Conservation (phyloP, 352 stramenopile genomes). For the Phytopythium boreale region DNA sequence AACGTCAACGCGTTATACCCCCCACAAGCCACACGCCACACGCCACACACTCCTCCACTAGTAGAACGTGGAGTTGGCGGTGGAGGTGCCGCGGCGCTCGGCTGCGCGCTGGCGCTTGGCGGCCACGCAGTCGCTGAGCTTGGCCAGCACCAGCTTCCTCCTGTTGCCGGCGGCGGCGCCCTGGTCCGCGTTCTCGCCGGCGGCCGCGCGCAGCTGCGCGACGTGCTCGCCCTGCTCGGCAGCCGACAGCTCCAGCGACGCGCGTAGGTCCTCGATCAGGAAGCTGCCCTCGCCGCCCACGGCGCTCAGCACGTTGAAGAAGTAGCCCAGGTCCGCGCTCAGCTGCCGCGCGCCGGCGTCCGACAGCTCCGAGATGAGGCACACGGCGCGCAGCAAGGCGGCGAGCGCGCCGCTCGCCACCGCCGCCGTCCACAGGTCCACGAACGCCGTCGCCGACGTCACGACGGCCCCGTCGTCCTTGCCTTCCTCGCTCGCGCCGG, state of each 20-base stretch:
- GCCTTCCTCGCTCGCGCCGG: not conserved
- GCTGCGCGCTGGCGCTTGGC: conserved; percentile 30
- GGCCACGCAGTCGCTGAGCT: conserved; percentile 43
- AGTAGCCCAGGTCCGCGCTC: conserved; percentile 69
- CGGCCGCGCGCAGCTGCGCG: conserved; percentile 24
- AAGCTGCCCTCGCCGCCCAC: conserved; percentile 60
- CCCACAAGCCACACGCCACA: not conserved
- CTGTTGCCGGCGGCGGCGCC: not conserved
- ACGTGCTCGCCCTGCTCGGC: conserved; percentile 28
- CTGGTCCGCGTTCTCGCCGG: conserved; percentile 8
- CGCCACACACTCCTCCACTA: not conserved
- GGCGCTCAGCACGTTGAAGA: conserved; percentile 76
- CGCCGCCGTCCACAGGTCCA: conserved; percentile 71
- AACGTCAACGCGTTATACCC: not conserved
- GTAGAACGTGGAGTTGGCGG: not conserved
- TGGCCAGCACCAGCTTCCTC: conserved; percentile 32
- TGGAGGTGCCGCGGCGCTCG: not conserved
- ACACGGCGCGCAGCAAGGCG: conserved; percentile 44
- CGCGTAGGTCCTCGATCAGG: conserved; percentile 43
- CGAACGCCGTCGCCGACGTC: conserved; percentile 44
- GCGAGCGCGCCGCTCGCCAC: conserved; percentile 68
- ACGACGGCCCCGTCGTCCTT: not conserved
- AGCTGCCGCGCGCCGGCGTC: conserved; percentile 57
- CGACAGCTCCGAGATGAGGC: conserved; percentile 58
- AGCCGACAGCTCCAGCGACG: conserved; percentile 34